Evolutionary conservation across 495 filamentous ascomycete species (phyloP), one percentile per base, ranked within the genome.

Genomic region (Talaromyces trachyspermus): DNA sequence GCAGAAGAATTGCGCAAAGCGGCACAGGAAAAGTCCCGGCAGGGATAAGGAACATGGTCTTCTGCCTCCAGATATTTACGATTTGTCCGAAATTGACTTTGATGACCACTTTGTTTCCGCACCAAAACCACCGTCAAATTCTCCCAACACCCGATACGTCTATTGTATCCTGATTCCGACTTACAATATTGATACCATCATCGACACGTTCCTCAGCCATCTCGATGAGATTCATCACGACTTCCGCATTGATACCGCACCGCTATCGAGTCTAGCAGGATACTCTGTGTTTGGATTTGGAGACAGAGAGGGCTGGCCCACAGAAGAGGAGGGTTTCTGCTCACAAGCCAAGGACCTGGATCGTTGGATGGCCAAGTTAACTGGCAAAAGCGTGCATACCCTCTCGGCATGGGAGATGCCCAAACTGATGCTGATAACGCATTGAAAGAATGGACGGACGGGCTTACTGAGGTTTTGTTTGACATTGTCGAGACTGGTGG

Each of bases 201-300:
- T 92, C 51, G 81, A 86, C 59, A 85, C 74, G 14, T 88, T 96
- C 59, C 65, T 96, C 11, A 76, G 81, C 41, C 88, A 96, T 62
- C 64, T 97, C 10, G 71, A 82, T 54, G 91, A 97, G 56, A 97
- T 89, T 0, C 90, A 96, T 56, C 75, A 96, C 65, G 91, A 97
- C 62, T 96, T 96, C 67, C 81, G 91, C 15, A 92, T 97, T 49
- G 89, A 95, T 60, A 95, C 89, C 0, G 83, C 86, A 1, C 84
- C 92, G 0, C 62, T 97, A 33, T 82, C 83, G 0, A 66, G 66
- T 8, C 64, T 96, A 30, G 69, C 88, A 3, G 91, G 91, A 9
- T 97, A 94, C 56, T 86, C 85, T 0, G 91, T 97, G 2, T 96
- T 96, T 71, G 91, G 91, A 0, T 83, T 95, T 54, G 91, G 91